Base-by-base conservation (phyloP, 106 monocot species). In the Vanilla planifolia region DNA sequence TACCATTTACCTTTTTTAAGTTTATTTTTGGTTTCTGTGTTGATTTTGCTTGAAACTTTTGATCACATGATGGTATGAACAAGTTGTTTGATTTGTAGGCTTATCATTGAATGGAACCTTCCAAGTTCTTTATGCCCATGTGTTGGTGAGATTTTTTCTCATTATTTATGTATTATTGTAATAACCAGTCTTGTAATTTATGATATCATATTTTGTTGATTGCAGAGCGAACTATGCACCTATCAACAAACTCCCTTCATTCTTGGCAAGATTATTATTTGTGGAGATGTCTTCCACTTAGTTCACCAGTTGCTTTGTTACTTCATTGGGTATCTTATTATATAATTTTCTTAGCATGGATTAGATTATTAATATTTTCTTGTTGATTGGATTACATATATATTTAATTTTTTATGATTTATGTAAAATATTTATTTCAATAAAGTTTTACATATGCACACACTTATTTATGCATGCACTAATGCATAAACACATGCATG, bases 291-390 rank as follows among this genome's bases (percentile, higher is more conserved):
- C 93, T 93, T 59, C 89, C 89, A 40, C 67, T 85, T 21, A 43
- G 80, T 65, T 93, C 93, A 17, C 85, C 93, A 29, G 89, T 71
- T 53, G 79, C 85, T 35, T 35, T 93, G 34, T 72, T 93, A 69
- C 85, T 89, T 53, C 89, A 89, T 64, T 93, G 89, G 82, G 93
- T 93, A 89, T 64, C 67, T 47, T 42, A n/a, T n/a, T n/a, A n/a
- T n/a, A n/a, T n/a, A n/a, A n/a, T n/a, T n/a, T n/a, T n/a, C 5
- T 60, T 60, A 37, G 21, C 16, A n/a, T n/a, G n/a, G n/a, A n/a
- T n/a, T n/a, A n/a, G n/a, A n/a, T n/a, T n/a, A n/a, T n/a, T n/a
- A n/a, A n/a, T n/a, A n/a, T n/a, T n/a, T n/a, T n/a, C n/a, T n/a
- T n/a, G n/a, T n/a, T n/a, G n/a, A n/a, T n/a, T n/a, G n/a, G n/a